Percentiles rank a stretch among this genome's conserved stretches.
Evolutionary conservation across 768 basidiomycete species (phyloP).

Genomic region (Xerocomus potaroensis): DNA sequence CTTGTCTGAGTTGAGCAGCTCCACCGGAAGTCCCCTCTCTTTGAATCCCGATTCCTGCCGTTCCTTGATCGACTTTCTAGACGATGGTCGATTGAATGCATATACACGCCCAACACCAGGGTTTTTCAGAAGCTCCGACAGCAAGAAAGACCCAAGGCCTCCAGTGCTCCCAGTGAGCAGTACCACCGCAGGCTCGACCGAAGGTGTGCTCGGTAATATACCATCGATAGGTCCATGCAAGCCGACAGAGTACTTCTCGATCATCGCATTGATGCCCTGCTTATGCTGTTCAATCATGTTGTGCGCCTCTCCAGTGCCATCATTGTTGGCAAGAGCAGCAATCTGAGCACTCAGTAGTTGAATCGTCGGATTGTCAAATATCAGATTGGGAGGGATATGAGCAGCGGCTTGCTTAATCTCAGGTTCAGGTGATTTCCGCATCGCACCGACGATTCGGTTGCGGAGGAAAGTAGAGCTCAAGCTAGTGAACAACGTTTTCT

Average conservation of each 20-base stretch:
- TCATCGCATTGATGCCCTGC: slow-evolving; percentile 32
- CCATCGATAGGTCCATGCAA: slow-evolving; percentile 14
- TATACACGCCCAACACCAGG: slow-evolving; percentile 29
- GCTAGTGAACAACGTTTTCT: slow-evolving; percentile 2
- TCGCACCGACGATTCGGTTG: slow-evolving; percentile 9
- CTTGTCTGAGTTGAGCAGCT: slow-evolving; percentile 28
- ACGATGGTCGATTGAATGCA: slow-evolving; percentile 30
- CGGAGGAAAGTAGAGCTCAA: slow-evolving; percentile 25
- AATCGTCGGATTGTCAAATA: slow-evolving; percentile 39
- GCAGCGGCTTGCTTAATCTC: slow-evolving; percentile 18
- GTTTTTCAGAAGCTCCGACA: slow-evolving; percentile 28
- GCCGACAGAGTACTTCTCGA: slow-evolving; percentile 34
- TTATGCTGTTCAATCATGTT: slow-evolving; percentile 2
- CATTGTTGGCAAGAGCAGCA: slow-evolving; percentile 4
- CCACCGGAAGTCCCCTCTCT: slow-evolving; percentile 33
- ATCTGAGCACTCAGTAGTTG: slow-evolving; percentile 1
- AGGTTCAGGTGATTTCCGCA: slow-evolving; percentile 26
- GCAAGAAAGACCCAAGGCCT: slow-evolving; percentile 37
- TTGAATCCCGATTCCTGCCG: slow-evolving; percentile 34
- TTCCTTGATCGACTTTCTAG: slow-evolving; percentile 7
- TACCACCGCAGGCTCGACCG: neutral
- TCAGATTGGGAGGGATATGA: slow-evolving; percentile 26
- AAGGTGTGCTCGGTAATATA: slow-evolving; percentile 8
- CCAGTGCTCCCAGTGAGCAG: slow-evolving; percentile 42
- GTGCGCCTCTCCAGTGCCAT: neutral